These are phyloP conservation scores for Suhomyces taliae DNA, from an alignment of 1,139 yeast species.

Conservation along the genomic window DNA sequence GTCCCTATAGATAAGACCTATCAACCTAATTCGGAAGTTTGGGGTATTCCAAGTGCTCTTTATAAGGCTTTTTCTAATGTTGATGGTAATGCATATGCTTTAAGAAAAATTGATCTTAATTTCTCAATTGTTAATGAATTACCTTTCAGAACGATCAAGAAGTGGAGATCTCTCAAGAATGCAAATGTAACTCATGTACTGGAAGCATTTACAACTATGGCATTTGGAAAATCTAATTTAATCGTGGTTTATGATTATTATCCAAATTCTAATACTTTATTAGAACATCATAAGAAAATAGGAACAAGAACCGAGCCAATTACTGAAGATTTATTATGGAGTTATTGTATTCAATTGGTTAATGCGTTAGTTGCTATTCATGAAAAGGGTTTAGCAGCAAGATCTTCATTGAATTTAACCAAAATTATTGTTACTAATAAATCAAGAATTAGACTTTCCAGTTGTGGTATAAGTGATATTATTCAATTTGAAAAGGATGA, in stretches of 20 bases:
- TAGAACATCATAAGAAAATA: conserved; percentile 41
- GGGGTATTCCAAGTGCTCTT: conserved; percentile 61
- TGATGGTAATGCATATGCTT: conserved; percentile 76
- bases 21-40: conserved; percentile 54
- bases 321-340: conserved; percentile 73
- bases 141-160: conserved; percentile 40
- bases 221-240: conserved; percentile 70
- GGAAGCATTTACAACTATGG: conserved; percentile 86
- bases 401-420: conserved; percentile 58
- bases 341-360: conserved; percentile 68
- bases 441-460: conserved; percentile 68
- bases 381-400: conserved; percentile 58
- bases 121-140: conserved; percentile 54
- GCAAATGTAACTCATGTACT: conserved; percentile 66
- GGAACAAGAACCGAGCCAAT: conserved; percentile 44
- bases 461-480: conserved; percentile 74
- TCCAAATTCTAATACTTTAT: conserved; percentile 61
- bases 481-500: conserved; percentile 44
- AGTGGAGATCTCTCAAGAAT: conserved; percentile 54
- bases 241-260: conserved; percentile 56
- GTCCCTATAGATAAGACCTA: conserved; percentile 75
- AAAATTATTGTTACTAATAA: conserved; percentile 73
- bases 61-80: conserved; percentile 78
- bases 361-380: conserved; percentile 69
- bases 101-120: conserved; percentile 63